Evolutionary conservation across 371 early-diverging fungal species (phyloP).

Genomic region (Mortierella sp.): DNA sequence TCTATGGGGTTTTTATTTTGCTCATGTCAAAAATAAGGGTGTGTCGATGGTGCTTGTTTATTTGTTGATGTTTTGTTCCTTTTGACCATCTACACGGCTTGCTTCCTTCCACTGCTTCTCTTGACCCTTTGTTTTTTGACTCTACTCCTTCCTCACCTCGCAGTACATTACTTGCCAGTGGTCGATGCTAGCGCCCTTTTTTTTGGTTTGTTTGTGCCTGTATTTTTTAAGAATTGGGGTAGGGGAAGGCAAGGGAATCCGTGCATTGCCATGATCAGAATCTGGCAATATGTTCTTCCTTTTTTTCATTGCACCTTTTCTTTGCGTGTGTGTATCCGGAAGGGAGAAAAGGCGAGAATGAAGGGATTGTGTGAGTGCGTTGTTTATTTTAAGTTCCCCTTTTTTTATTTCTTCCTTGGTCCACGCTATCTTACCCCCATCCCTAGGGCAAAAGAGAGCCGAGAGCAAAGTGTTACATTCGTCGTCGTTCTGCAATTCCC

Average conservation of each 20-base stretch:
- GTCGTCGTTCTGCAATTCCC: neutral
- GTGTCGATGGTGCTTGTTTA: neutral
- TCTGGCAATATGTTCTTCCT: slow-evolving; percentile 12
- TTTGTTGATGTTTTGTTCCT: neutral
- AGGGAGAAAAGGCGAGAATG: neutral
- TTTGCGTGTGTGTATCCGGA: neutral
- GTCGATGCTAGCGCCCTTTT: neutral
- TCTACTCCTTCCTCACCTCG: neutral
- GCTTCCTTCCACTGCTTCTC: neutral
- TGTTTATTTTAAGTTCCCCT: neutral
- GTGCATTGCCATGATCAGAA: neutral
- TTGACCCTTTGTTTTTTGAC: neutral
- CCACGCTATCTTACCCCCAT: slow-evolving; percentile 4
- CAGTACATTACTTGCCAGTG: neutral
- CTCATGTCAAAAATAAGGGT: slow-evolving; percentile 8
- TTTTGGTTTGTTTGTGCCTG: slow-evolving; percentile 5
- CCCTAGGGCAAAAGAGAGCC: neutral
- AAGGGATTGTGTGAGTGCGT: neutral
- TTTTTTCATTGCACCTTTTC: neutral
- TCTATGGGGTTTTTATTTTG: neutral
- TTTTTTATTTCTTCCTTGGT: neutral
- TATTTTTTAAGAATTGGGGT: neutral
- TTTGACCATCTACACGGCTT: neutral
- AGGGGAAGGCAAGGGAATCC: neutral
- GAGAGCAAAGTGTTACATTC: neutral